Evolutionary conservation across 2,329 filamentous ascomycete genomes (phyloP), one percentile per base, ranked within the genome.

Genomic region (Triangularia setosa): DNA sequence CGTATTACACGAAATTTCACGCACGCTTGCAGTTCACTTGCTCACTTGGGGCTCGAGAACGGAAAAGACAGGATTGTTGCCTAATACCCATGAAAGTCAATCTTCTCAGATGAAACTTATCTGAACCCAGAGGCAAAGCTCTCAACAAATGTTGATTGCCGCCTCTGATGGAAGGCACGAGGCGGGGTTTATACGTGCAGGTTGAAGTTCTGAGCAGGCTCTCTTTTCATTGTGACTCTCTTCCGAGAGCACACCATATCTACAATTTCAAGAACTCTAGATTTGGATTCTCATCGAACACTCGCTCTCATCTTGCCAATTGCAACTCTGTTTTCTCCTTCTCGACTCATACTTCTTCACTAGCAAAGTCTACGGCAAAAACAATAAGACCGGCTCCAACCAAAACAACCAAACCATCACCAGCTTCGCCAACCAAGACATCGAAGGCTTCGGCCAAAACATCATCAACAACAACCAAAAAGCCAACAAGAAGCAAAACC

Each of bases 321-420:
- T 23, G 23, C 58, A 60, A n/a, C 58, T 60, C 58, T 52, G 24
- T 27, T 55, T 18, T 23, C 21, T 59, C 21, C 40, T 60, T 53
- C 58, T 52, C 58, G 40, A 60, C 58, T 44, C 40, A 25, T 30
- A 16, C 58, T 24, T 23, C 40, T 27, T 59, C 30, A 40, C 57
- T 44, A 48, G 40, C 40, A 48, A 48, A 48, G 18, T 18, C 18
- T 5, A 23, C 40, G n/a, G 40, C n/a, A 48, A 48, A 48, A 48
- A 48, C 40, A 21, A 48, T n/a, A 5, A 48, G 11, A 21, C 25
- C 30, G 23, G 35, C 16, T 61, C 35, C 53, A 40, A 40, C 35
- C 52, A 55, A 44, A 35, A 24, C 58, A 60, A 21, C 33, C 9
- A 25, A 40, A 60, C 16, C 57, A 25, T 35, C 57, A 44, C 12